Evolutionary conservation across 1,139 yeast genomes (phyloP).

Genomic region (Trichomonascaceae sp.): DNA sequence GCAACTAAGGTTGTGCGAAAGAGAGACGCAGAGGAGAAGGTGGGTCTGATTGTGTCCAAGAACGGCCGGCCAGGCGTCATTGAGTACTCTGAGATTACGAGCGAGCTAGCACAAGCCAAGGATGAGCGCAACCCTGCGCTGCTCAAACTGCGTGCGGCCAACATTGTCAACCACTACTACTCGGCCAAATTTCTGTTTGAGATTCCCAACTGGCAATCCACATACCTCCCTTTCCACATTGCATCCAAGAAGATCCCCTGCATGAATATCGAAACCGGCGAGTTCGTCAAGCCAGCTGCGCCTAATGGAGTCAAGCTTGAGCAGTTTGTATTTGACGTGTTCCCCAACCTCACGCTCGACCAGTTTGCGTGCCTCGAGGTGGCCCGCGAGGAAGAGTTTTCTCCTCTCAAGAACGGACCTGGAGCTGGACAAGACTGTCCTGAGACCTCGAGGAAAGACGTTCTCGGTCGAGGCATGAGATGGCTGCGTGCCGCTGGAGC

Average conservation of each 20-base stretch:
- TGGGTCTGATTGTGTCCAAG: slow-evolving; percentile 74
- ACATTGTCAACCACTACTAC: slow-evolving; percentile 94
- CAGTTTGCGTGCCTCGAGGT: slow-evolving; percentile 92
- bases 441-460: slow-evolving; percentile 59
- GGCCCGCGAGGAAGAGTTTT: slow-evolving; percentile 69
- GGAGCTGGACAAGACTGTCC: slow-evolving; percentile 79
- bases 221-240: slow-evolving; percentile 76
- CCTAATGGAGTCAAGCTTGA: slow-evolving; percentile 92
- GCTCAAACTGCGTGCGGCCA: slow-evolving; percentile 80
- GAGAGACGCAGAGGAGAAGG: slow-evolving; percentile 75
- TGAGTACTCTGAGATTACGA: slow-evolving; percentile 84
- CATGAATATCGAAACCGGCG: slow-evolving; percentile 36
- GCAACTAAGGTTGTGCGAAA: slow-evolving; percentile 95
- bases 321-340: slow-evolving; percentile 94
- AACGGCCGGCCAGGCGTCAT: slow-evolving; percentile 70
- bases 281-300: slow-evolving; percentile 41
- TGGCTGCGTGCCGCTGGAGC: slow-evolving; percentile 73
- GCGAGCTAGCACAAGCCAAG: slow-evolving; percentile 53
- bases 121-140: slow-evolving; percentile 37
- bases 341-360: slow-evolving; percentile 59
- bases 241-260: slow-evolving; percentile 81
- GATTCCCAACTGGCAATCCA: slow-evolving; percentile 58
- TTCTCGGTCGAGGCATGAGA: slow-evolving; percentile 53
- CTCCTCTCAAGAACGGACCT: slow-evolving; percentile 87
- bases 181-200: slow-evolving; percentile 54